Base-by-base conservation (phyloP, 2,329 filamentous ascomycete genomes). In the Sporothrix variecibatus region DNA sequence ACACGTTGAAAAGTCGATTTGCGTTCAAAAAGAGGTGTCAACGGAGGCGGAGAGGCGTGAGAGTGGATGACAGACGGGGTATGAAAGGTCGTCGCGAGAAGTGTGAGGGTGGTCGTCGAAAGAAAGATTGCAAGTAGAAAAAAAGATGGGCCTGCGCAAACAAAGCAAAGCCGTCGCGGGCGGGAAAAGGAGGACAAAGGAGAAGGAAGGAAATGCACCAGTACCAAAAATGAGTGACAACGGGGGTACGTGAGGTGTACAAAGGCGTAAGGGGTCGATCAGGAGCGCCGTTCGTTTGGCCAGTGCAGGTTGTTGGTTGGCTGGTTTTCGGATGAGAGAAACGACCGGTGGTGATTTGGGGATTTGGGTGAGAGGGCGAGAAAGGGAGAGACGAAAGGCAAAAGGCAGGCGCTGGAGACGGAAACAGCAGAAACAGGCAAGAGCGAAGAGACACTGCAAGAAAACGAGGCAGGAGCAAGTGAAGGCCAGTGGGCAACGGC, bases 171-270 rank as follows among this genome's bases (percentile, higher is more conserved):
- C 9, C 51, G 34, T 46, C n/a, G 23, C 15, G 43, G 34, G 23
- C 26, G 11, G 65, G 15, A 67, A 26, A 68, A 31, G 64, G 64
- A 46, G 43, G 43, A 49, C 64, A 68, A 34, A 40, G 43, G 31
- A 40, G 15, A 17, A 2, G 43, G 49, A 31, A n/a, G 17, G 8
- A n/a, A 46, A 68, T 28, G 38, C 38, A 34, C 65, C 23, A 51
- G 65, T 8, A 34, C 7, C n/a, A 56, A 28, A 15, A 34, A 17
- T 11, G 8, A 68, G 43, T 51, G 65, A 68, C 43, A 68, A 68
- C 43, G 23, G 65, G 60, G 65, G 43, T 65, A 46, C 62, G 62
- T 67, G 65, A 49, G 65, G 40, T 68, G 43, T 28, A 51, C 65
- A 51, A 51, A 51, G 26, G 28, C 28, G 67, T 49, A 56, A 56